A percentile compares a stretch with the other conserved stretches of the same genome.
These are phyloP conservation scores for Trametes coccinea DNA, from an alignment of 768 basidiomycete genomes.

Conservation along the genomic window DNA sequence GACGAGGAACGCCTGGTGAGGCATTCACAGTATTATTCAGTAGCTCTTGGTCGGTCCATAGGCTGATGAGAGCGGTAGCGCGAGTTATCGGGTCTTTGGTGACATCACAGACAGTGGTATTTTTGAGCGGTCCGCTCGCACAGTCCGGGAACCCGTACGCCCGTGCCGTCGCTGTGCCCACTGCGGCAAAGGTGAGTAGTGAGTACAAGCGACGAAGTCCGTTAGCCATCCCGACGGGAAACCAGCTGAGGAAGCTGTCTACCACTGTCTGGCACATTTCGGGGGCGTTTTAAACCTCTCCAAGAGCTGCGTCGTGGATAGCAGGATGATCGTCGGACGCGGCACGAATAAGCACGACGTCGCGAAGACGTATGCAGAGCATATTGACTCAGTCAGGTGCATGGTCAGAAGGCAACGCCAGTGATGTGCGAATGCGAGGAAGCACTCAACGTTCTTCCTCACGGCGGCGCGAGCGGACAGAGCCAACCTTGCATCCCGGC, in stretches of 20 bases:
- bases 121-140: slow-evolving; percentile 43
- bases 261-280: not conserved
- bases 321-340: slow-evolving; percentile 9
- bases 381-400: slow-evolving; percentile 9
- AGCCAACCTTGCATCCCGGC: too few relatives aligned
- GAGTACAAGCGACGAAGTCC: slow-evolving; percentile 13
- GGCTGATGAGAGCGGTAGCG: slow-evolving; percentile 48
- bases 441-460: not conserved
- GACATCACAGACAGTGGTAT: slow-evolving; percentile 50
- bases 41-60: slow-evolving; percentile 53
- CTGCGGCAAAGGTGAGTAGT: slow-evolving; percentile 6
- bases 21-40: slow-evolving; percentile 51
- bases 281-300: slow-evolving; percentile 1
- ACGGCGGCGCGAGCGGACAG: slow-evolving; percentile 9
- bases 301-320: not conserved
- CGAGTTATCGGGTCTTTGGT: slow-evolving; percentile 45
- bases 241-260: not conserved
- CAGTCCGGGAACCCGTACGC: slow-evolving; percentile 48
- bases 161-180: not conserved
- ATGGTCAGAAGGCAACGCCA: slow-evolving; percentile 9
- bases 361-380: not conserved
- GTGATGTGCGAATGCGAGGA: not conserved
- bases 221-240: slow-evolving; percentile 15
- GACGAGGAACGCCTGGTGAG: slow-evolving; percentile 52
- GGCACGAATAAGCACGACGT: not conserved